Conservation (phyloP, 371 early-diverging fungal genomes). For the Mucor indicus region DNA sequence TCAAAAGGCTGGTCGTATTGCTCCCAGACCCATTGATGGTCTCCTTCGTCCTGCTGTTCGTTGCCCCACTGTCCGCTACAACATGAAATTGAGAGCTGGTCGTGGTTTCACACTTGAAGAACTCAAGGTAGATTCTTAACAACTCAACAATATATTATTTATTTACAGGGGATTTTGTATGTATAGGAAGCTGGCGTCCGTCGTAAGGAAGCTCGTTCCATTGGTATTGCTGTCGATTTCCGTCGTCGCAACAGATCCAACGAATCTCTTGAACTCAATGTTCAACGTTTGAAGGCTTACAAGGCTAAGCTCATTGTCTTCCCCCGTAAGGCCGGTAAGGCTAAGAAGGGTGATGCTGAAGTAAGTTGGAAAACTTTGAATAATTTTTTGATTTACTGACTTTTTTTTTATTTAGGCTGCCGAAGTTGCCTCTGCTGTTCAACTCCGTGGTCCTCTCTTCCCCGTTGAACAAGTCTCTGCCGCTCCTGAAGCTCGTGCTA, state of each 20-base stretch:
- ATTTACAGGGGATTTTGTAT: no score
- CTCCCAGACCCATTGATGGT: constrained; percentile 97
- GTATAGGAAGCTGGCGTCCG: constrained; percentile 88
- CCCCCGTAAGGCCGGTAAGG: constrained; percentile 88
- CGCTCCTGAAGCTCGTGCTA: constrained; percentile 77
- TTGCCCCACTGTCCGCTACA: constrained; percentile 98
- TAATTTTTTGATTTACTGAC: no score
- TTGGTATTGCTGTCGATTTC: constrained; percentile 99
- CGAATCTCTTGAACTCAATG: constrained; percentile 95
- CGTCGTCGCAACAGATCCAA: constrained; percentile 97
- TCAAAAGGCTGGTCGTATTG: constrained; percentile 95
- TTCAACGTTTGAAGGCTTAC: constrained; percentile 97
- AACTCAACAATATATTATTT: no score
- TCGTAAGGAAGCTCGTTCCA: constrained; percentile 92
- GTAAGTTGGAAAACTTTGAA: constrained; percentile 13
- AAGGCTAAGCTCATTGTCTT: constrained; percentile 90
- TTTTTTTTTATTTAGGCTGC: constrained; percentile 63
- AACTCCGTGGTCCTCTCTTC: constrained; percentile 70
- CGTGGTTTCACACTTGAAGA: constrained; percentile 99
- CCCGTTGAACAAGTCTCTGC: constrained; percentile 70
- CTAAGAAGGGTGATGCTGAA: constrained; percentile 76
- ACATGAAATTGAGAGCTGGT: constrained; percentile 98
- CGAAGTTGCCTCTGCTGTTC: constrained; percentile 68
- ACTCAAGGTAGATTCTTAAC: constrained; percentile 87
- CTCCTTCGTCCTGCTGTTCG: constrained; percentile 98